Evolutionary conservation across 83 land plant genomes (phyloP).

Genomic region (Picea abies): DNA sequence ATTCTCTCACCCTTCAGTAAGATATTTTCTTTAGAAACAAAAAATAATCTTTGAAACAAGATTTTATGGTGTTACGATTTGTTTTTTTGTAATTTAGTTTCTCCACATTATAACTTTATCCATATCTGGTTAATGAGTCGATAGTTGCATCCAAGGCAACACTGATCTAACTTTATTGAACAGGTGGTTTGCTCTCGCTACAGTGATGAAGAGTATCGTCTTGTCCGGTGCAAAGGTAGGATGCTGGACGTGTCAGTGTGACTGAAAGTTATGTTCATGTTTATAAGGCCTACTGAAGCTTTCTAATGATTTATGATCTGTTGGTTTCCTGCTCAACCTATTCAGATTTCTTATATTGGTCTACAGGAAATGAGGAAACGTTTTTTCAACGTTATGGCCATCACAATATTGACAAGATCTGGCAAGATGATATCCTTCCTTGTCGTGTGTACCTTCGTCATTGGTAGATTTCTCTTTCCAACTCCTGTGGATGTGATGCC

Average conservation of each 20-base stretch:
- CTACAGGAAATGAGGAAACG: slow-evolving; percentile 58
- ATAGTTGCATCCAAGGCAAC: neutral
- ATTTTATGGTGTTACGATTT: neutral
- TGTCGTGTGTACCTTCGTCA: slow-evolving; percentile 94
- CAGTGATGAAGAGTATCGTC: slow-evolving; percentile 85
- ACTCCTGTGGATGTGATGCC: neutral
- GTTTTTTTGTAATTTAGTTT: neutral
- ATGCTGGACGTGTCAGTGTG: neutral
- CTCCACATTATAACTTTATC: neutral
- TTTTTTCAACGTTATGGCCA: slow-evolving; percentile 77
- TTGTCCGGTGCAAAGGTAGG: slow-evolving; percentile 83
- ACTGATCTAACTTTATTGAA: neutral
- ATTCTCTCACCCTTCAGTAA: slow-evolving; percentile 58
- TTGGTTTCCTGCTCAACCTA: neutral
- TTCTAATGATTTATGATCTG: neutral
- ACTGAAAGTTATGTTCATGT: neutral
- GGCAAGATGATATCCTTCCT: slow-evolving; percentile 91
- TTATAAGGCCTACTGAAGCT: neutral
- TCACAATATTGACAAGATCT: slow-evolving; percentile 74
- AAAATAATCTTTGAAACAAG: neutral
- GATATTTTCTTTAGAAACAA: slow-evolving; percentile 14
- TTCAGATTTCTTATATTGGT: neutral
- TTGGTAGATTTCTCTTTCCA: slow-evolving; percentile 51
- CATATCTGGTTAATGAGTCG: neutral
- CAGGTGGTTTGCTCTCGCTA: slow-evolving; percentile 91